These are phyloP conservation scores for Rubia yunnanensis DNA, from an alignment of 257 asterid genomes.

Conservation along the genomic window DNA sequence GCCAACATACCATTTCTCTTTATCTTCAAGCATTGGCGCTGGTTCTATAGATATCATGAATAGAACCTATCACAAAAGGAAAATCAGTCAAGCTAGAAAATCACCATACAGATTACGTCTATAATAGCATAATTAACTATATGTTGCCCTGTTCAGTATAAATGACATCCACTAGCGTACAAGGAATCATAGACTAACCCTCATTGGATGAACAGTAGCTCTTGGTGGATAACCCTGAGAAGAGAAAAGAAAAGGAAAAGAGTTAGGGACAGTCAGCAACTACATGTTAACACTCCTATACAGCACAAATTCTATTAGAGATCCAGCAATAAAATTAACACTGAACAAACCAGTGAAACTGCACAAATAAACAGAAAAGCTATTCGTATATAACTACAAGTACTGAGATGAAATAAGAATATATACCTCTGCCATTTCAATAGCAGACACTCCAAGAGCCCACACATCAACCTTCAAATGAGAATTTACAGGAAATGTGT, in stretches of 20 bases:
- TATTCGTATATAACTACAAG: not conserved
- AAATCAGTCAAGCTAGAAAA: conserved; percentile 23
- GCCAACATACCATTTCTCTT: conserved; percentile 71
- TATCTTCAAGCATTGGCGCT: conserved; percentile 99
- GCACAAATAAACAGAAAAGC: conserved; percentile 1
- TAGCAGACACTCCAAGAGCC: conserved; percentile 99
- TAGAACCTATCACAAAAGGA: conserved; percentile 60
- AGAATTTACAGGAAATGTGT: conserved; percentile 3
- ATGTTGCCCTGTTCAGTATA: not conserved
- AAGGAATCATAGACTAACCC: conserved; percentile 46
- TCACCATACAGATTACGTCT: not conserved
- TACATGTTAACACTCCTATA: not conserved
- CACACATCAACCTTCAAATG: conserved; percentile 89
- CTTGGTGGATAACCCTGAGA: conserved; percentile 94
- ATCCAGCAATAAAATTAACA: not conserved
- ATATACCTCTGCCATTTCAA: conserved; percentile 99
- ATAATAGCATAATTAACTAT: not conserved
- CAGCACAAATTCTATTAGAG: not conserved
- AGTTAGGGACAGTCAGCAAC: conserved; percentile 8
- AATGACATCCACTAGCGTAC: not conserved
- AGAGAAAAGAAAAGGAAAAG: conserved; percentile 18
- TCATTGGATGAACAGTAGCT: conserved; percentile 98
- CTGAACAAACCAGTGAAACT: not conserved
- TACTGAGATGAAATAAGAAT: not conserved
- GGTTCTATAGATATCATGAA: conserved; percentile 96